These are phyloP conservation scores for Penicillium robsamsonii DNA, from an alignment of 495 filamentous ascomycete species.

Conservation along the genomic window DNA sequence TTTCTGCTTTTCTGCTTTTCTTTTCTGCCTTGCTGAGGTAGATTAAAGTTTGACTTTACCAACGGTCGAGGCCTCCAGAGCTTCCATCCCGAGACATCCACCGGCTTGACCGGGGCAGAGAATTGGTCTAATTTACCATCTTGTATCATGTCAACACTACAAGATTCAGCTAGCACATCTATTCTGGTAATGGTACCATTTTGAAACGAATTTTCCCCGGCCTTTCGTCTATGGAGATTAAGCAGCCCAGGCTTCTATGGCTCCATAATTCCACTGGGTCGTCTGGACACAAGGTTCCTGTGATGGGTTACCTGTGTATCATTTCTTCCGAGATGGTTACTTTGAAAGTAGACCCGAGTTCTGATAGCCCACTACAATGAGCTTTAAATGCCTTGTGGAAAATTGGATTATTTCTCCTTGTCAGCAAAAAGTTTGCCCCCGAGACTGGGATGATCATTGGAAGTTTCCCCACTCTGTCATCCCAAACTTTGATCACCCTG, in stretches of 20 bases:
- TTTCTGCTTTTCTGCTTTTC: neutral
- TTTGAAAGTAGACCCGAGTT: conserved; percentile 17
- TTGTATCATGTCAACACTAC: neutral
- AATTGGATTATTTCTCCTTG: neutral
- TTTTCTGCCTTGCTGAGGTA: neutral
- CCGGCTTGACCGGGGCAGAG: conserved; percentile 2
- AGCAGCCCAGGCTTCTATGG: neutral
- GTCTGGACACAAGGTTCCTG: conserved; percentile 23
- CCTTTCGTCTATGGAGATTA: conserved; percentile 2
- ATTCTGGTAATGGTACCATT: neutral
- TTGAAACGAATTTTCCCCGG: neutral
- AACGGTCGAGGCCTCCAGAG: conserved; percentile 5
- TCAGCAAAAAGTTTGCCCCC: neutral
- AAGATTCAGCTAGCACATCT: neutral
- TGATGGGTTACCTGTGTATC: conserved; percentile 22
- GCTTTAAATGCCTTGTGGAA: neutral
- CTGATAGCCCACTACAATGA: conserved; percentile 15
- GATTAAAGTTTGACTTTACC: conserved; percentile 7
- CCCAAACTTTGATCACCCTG: conserved; percentile 17
- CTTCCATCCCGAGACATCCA: conserved; percentile 12
- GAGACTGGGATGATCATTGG: conserved; percentile 13
- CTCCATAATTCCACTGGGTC: conserved; percentile 9
- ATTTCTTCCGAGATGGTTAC: conserved; percentile 26
- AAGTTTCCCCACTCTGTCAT: conserved; percentile 11
- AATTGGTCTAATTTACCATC: neutral